phyloP scores from a whole-genome alignment of 805 yeast species.

The Starmerella riodocensis region DNA sequence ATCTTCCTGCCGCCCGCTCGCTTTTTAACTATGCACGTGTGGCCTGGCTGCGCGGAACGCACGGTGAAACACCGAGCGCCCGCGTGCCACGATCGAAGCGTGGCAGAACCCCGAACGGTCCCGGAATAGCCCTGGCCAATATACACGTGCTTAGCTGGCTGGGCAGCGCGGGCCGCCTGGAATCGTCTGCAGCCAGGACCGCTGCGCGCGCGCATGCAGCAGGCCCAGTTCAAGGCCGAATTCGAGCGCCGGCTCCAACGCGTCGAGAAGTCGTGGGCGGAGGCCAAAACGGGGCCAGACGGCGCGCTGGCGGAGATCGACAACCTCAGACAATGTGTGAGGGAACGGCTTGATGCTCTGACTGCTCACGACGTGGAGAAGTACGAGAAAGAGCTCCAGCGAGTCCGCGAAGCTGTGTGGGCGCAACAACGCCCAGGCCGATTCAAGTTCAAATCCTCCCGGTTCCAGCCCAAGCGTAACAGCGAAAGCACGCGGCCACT shows the following conservation, averaged over 20 bases:
- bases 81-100: too few species aligned
- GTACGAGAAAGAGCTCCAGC: conserved; percentile 5
- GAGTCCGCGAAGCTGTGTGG: conserved; percentile 4
- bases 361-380: conserved; percentile 7
- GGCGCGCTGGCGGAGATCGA: neutral
- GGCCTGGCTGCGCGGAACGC: too few species aligned
- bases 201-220: too few species aligned
- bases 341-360: neutral
- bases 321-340: conserved; percentile 1
- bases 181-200: too few species aligned
- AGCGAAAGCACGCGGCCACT: neutral
- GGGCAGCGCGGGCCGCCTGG: too few species aligned
- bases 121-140: too few species aligned
- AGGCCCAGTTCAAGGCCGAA: neutral
- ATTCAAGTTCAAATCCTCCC: conserved; percentile 10
- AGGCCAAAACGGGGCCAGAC: neutral
- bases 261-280: neutral
- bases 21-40: too few species aligned
- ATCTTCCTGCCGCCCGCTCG: too few species aligned
- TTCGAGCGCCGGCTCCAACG: neutral
- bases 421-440: conserved; percentile 3
- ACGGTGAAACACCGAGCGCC: too few species aligned
- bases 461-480: neutral
- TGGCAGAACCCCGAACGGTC: too few species aligned
- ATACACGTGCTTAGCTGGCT: too few species aligned